Percentiles rank a stretch among this genome's conserved stretches.
These are phyloP conservation scores for Stenocarpella maydis DNA, from an alignment of 2,329 filamentous ascomycete species.

Conservation along the genomic window DNA sequence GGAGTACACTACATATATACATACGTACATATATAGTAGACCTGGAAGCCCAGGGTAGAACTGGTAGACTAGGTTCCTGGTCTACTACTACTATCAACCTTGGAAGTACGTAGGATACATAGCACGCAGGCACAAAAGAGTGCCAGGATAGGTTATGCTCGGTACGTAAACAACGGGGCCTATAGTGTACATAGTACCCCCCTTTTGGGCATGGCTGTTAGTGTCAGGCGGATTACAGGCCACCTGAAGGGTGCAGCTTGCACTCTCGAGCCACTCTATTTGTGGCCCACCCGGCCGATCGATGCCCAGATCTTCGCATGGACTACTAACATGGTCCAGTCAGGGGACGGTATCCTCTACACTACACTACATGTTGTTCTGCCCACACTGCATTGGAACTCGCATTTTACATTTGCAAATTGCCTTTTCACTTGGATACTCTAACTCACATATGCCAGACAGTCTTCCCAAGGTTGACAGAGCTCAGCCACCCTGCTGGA, in stretches of 20 bases:
- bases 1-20: too few relatives aligned
- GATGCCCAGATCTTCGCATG: slow-evolving; percentile 15
- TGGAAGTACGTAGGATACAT: too few relatives aligned
- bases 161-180: too few relatives aligned
- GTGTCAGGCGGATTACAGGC: slow-evolving; percentile 21
- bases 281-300: slow-evolving; percentile 9
- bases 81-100: too few relatives aligned
- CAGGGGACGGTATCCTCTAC: slow-evolving; percentile 7
- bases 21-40: too few relatives aligned
- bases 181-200: background rate
- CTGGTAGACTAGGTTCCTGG: too few relatives aligned
- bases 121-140: background rate
- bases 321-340: slow-evolving; percentile 18
- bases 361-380: background rate
- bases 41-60: too few relatives aligned
- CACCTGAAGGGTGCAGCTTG: background rate
- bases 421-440: too few relatives aligned
- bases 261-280: slow-evolving; percentile 12
- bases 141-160: too few relatives aligned
- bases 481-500: background rate
- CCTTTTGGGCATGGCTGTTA: background rate
- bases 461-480: background rate
- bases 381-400: background rate
- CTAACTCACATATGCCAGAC: too few relatives aligned
- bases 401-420: too few relatives aligned